Evolutionary conservation across 768 basidiomycete species (phyloP), one percentile per base, ranked within the genome.

Genomic region (Calvatia gigantea): DNA sequence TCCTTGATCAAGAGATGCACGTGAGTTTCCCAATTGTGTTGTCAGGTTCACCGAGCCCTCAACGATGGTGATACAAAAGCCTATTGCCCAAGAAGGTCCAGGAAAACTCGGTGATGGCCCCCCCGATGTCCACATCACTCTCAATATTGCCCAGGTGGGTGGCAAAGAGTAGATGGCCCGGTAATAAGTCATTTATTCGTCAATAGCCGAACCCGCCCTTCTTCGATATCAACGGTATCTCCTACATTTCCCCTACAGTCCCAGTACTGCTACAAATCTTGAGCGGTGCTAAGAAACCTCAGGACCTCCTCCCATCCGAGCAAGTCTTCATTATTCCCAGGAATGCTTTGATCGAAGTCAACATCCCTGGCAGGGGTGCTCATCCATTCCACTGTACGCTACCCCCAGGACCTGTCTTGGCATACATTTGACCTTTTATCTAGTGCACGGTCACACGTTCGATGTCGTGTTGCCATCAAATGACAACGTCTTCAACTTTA

Each of bases 271-370:
- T 78, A 45, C 77, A 78, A 46, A 57, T 62, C 31, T 46, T 62
- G 33, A 59, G 54, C 12, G 58, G 61, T 23, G 54, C 60, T 14
- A 57, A 54, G 68, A 63, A 65, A 6, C 68, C 76, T 0, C 63
- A 70, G 27, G 61, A 66, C 9, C 64, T 80, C 11, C 69, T 51
- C 28, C 58, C 58, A 11, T 60, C 56, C 14, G 54, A 56, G 27
- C 56, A 49, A 35, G 51, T 47, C 29, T 56, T 56, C 54, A 61
- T 61, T 21, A 51, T 75, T n/a, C 70, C 76, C 0, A 60, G 64
- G 5, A 77, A 80, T 59, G 70, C 76, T 39, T 69, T 76, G 35
- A 71, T 83, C 56, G 80, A 83, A 52, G 48, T 83, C 1, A 71
- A 69, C n/a, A 70, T 81, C 57, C 74, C 76, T 12, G 74, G 73